Percentiles rank a stretch among this genome's conserved stretches.
Evolutionary conservation across 768 basidiomycete species (phyloP).

Genomic region (Agrocybe praecox): DNA sequence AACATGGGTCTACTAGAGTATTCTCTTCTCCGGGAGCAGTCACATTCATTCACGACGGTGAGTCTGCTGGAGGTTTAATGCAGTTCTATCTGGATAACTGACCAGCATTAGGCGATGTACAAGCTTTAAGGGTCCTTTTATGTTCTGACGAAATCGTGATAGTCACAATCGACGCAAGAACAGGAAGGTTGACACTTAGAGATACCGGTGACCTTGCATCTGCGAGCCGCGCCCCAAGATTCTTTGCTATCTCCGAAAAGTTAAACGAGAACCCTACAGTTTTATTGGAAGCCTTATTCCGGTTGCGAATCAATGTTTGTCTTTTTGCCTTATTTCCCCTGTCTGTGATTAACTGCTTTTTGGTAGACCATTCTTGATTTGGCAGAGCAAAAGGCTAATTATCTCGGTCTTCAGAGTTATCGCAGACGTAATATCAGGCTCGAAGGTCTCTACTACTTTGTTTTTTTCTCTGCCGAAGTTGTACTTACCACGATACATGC

Average conservation of each 20-base stretch:
- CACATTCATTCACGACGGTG: slow-evolving; percentile 57
- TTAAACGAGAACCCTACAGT: slow-evolving; percentile 71
- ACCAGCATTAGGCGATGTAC: slow-evolving; percentile 44
- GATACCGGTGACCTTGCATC: slow-evolving; percentile 84
- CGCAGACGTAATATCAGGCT: slow-evolving; percentile 65
- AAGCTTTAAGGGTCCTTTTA: slow-evolving; percentile 67
- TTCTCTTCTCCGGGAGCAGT: slow-evolving; percentile 69
- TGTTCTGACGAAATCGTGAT: slow-evolving; percentile 78
- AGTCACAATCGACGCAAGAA: slow-evolving; percentile 78
- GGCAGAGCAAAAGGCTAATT: slow-evolving; percentile 83
- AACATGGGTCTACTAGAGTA: slow-evolving; percentile 51
- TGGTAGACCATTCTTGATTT: slow-evolving; percentile 79
- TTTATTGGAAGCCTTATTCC: slow-evolving; percentile 57
- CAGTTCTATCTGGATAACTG: not conserved
- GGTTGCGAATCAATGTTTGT: slow-evolving; percentile 65
- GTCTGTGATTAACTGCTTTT: not conserved
- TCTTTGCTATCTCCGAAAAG: slow-evolving; percentile 55
- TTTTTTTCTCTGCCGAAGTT: not conserved
- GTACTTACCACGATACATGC: slow-evolving; percentile 5
- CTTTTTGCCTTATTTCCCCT: not conserved
- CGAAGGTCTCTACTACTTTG: slow-evolving; percentile 49
- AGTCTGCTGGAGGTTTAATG: slow-evolving; percentile 8
- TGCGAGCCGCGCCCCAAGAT: slow-evolving; percentile 70
- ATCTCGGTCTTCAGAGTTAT: slow-evolving; percentile 80
- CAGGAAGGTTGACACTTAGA: slow-evolving; percentile 74